Conservation (phyloP, 2,329 filamentous ascomycete genomes). For the Cladophialophora bantiana region DNA sequence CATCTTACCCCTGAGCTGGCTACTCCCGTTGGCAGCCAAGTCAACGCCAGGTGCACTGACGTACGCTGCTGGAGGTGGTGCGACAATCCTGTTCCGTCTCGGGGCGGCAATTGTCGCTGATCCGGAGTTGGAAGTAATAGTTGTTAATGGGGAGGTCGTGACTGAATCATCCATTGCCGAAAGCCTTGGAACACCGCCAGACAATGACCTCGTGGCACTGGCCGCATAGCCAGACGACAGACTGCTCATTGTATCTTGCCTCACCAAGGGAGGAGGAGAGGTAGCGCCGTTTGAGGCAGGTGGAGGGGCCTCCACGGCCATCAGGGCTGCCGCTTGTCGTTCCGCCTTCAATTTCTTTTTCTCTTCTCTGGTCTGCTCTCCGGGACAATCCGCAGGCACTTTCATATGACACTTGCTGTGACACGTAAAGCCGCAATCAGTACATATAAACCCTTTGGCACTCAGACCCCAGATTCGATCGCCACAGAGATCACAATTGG, state of each 20-base stretch:
- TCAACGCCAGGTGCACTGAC: constrained; percentile 65
- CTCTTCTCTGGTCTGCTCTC: constrained; percentile 91
- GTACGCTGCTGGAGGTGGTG: constrained; percentile 84
- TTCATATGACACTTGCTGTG: constrained; percentile 99
- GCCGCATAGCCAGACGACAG: constrained; percentile 86
- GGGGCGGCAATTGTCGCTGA: constrained; percentile 38
- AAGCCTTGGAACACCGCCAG: constrained; percentile 62
- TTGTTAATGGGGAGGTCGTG: constrained; percentile 48
- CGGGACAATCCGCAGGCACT: constrained; percentile 92
- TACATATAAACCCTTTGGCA: constrained; percentile 94
- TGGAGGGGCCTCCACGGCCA: constrained; percentile 51
- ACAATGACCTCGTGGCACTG: constrained; percentile 77
- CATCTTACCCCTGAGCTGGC: constrained; percentile 81
- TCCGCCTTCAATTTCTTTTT: constrained; percentile 91
- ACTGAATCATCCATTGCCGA: constrained; percentile 60
- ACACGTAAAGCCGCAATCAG: constrained; percentile 96
- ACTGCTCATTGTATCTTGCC: constrained; percentile 89
- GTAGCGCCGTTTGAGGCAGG: constrained; percentile 57
- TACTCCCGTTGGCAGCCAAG: constrained; percentile 49
- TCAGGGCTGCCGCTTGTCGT: constrained; percentile 78
- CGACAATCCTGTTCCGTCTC: constrained; percentile 76
- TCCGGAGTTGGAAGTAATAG: constrained; percentile 44
- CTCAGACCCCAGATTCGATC: constrained; percentile 97
- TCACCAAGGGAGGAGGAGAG: constrained; percentile 66
- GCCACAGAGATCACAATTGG: constrained; percentile 95